Evolutionary conservation across 192 early-diverging fungal genomes (phyloP), one percentile per base, ranked within the genome.

Genomic region (Coemansia reversa): DNA sequence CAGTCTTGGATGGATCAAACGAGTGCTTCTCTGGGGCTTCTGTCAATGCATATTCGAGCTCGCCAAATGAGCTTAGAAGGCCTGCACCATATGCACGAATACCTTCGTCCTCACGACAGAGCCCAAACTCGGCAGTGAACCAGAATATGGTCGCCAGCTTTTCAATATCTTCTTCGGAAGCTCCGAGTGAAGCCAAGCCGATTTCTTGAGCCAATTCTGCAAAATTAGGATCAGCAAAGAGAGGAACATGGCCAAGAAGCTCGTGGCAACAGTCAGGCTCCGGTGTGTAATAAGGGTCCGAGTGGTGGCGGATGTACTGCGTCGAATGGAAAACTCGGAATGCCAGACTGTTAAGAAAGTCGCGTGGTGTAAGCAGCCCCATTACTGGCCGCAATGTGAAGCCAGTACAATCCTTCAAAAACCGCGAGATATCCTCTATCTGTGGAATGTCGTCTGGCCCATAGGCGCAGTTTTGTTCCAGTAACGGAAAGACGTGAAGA

Each of bases 251-350:
- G 48, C 96, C 96, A 19, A 98, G 81, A 16, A 96, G 83, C 79
- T 98, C 96, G 70, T 98, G 96, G 81, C 96, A 98, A 58, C 94
- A 86, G 75, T 98, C 96, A 51, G 90, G 89, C 72, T 95, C 95
- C 22, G 95, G 95, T 4, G 95, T 97, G 72, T 95, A 97, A 47
- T 93, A 82, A 19, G 96, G 96, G 48, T 84, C 83, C 4, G 92
- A 93, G 73, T 90, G 87, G 71, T 98, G 96, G 25, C 96, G 92
- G 74, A 98, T 94, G 76, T 98, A 98, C 82, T 98, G 96, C 9
- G 96, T 98, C 47, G 89, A 91, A 79, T 95, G 92, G 85, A 98
- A 98, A 6, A 98, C 94, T 52, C 96, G 88, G 85, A 98, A 98
- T 4, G 94, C 96, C 73, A 98, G 86, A 25, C 90, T 91, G 72